These are phyloP conservation scores for Clitopilus passeckerianus DNA, from an alignment of 768 basidiomycete species.

Conservation along the genomic window DNA sequence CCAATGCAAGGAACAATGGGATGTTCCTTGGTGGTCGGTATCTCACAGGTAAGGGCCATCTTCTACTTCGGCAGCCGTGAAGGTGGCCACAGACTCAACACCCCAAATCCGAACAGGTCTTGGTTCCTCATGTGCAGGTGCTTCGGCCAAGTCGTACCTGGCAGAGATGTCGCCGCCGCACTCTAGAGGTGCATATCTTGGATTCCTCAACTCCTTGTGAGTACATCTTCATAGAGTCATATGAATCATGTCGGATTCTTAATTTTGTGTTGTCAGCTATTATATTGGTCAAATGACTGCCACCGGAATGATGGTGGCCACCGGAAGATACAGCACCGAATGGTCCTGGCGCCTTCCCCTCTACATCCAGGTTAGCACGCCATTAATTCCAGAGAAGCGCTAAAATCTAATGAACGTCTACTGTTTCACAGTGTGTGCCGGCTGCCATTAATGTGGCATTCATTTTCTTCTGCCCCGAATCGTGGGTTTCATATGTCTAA, in stretches of 20 bases:
- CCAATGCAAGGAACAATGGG: slow-evolving; percentile 36
- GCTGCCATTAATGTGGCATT: slow-evolving; percentile 42
- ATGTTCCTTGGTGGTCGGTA: slow-evolving; percentile 46
- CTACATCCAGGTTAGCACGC: slow-evolving; percentile 35
- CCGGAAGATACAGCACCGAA: slow-evolving; percentile 34
- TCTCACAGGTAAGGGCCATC: slow-evolving; percentile 42
- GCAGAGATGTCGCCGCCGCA: slow-evolving; percentile 47
- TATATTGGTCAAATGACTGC: slow-evolving; percentile 53
- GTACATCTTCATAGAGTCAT: slow-evolving; percentile 6
- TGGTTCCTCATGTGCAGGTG: slow-evolving; percentile 38
- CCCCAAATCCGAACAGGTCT: slow-evolving; percentile 21
- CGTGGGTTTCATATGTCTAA: slow-evolving; percentile 22
- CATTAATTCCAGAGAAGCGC: not conserved
- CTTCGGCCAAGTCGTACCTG: slow-evolving; percentile 46
- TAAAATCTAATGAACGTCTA: not conserved
- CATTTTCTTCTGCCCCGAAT: slow-evolving; percentile 46
- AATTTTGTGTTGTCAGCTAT: slow-evolving; percentile 22
- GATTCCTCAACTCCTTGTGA: slow-evolving; percentile 48
- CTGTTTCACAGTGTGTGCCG: slow-evolving; percentile 29
- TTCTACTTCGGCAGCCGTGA: not conserved
- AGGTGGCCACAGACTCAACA: not conserved
- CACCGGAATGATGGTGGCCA: slow-evolving; percentile 51
- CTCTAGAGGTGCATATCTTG: slow-evolving; percentile 43
- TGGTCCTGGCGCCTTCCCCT: slow-evolving; percentile 47
- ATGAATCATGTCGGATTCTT: not conserved